phyloP scores from a whole-genome alignment of 345 rosid species.

The Rhizophora mangle region DNA sequence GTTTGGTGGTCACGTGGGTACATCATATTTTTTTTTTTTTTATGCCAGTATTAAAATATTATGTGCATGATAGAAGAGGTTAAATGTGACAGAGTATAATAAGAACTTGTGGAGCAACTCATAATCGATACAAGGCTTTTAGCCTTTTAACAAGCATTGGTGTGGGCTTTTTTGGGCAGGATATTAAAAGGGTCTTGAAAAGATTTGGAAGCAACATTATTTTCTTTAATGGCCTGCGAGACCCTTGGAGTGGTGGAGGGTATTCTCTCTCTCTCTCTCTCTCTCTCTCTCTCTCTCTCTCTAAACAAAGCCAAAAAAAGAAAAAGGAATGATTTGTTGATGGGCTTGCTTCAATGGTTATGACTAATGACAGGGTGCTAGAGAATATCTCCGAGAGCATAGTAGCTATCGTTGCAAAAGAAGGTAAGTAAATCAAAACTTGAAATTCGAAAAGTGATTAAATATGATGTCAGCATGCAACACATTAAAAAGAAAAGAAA shows the following conservation, averaged over 20 bases:
- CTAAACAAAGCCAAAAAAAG: too few species aligned
- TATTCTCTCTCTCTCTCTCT: slow-evolving; percentile 5
- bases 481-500: too few species aligned
- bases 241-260: slow-evolving; percentile 80
- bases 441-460: neutral
- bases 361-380: slow-evolving; percentile 39
- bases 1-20: slow-evolving; percentile 55
- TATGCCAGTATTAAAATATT: neutral
- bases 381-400: slow-evolving; percentile 43
- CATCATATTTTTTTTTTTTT: neutral
- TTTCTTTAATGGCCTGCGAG: slow-evolving; percentile 70
- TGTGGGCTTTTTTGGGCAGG: slow-evolving; percentile 20
- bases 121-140: too few species aligned
- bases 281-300: neutral
- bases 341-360: neutral
- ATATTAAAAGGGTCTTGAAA: slow-evolving; percentile 42
- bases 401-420: slow-evolving; percentile 49
- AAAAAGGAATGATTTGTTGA: neutral
- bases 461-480: too few species aligned
- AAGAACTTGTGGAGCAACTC: too few species aligned
- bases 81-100: too few species aligned
- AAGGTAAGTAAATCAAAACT: slow-evolving; percentile 35
- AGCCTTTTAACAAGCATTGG: too few species aligned
- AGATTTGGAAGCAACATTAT: slow-evolving; percentile 59
- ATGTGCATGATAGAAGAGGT: neutral